phyloP scores from a whole-genome alignment of 805 yeast genomes.

The Kodamaea nitidulidarum region DNA sequence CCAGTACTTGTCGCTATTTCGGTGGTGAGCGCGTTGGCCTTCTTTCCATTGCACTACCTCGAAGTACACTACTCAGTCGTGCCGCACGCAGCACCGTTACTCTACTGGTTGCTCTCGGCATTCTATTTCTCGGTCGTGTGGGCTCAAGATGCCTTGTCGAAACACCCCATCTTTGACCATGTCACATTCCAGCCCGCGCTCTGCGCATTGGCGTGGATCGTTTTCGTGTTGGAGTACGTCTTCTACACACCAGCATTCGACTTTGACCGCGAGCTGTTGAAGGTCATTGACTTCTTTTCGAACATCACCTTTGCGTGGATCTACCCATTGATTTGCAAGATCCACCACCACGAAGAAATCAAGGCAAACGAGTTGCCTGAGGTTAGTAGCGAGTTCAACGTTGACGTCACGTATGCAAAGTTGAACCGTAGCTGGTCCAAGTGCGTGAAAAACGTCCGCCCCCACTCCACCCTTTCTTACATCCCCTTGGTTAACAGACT shows the following conservation, averaged over 20 bases:
- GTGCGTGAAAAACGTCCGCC: slow-evolving; percentile 13
- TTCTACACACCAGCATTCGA: slow-evolving; percentile 21
- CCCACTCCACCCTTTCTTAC: slow-evolving; percentile 9
- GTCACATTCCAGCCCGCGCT: background rate
- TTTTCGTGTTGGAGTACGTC: slow-evolving; percentile 16
- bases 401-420: slow-evolving; percentile 15
- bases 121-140: slow-evolving; percentile 11
- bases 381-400: slow-evolving; percentile 6
- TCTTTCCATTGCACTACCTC: slow-evolving; percentile 21
- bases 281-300: slow-evolving; percentile 19
- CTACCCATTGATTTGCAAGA: slow-evolving; percentile 22
- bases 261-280: slow-evolving; percentile 18
- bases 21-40: slow-evolving; percentile 5
- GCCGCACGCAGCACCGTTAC: slow-evolving; percentile 21
- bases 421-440: slow-evolving; percentile 23
- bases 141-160: slow-evolving; percentile 20
- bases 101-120: slow-evolving; percentile 20
- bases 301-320: slow-evolving; percentile 25
- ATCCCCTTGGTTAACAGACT: slow-evolving; percentile 7
- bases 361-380: slow-evolving; percentile 17
- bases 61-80: slow-evolving; percentile 21
- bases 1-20: background rate
- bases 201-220: slow-evolving; percentile 11
- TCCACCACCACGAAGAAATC: slow-evolving; percentile 22
- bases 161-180: slow-evolving; percentile 14